A percentile compares a stretch with the other conserved stretches of the same genome.
These are phyloP conservation scores for Oryza rufipogon DNA, from an alignment of 176 grass and related monocot species.

Conservation along the genomic window DNA sequence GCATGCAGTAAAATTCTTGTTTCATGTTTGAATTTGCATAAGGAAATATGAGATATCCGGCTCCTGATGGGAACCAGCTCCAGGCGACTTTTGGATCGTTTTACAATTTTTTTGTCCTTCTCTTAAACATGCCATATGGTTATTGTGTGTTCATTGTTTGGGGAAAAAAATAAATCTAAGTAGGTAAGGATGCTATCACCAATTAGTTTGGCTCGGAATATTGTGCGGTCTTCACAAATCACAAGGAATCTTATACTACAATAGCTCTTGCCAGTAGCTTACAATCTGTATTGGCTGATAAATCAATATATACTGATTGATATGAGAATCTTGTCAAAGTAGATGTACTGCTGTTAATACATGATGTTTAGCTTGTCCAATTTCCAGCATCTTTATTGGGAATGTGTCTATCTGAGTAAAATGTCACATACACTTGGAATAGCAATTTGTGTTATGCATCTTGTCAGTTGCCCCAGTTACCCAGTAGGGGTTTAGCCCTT, in stretches of 20 bases:
- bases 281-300: conserved; percentile 8
- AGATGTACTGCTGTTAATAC: conserved; percentile 16
- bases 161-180: conserved; percentile 23
- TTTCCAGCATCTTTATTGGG: background rate
- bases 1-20: background rate
- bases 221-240: conserved; percentile 14
- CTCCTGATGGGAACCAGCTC: background rate
- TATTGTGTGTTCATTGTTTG: background rate
- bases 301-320: background rate
- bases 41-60: background rate
- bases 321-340: conserved; percentile 7
- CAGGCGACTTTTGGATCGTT: background rate
- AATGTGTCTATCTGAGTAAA: background rate
- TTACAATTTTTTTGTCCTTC: background rate
- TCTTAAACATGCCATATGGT: background rate
- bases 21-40: conserved; percentile 7
- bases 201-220: background rate
- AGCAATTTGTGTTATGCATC: background rate
- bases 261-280: conserved; percentile 11
- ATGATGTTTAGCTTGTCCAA: conserved; percentile 31
- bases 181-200: background rate
- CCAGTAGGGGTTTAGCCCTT: background rate
- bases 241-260: conserved; percentile 21
- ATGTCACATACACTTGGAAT: background rate
- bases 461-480: background rate